phyloP scores from a whole-genome alignment of 2,329 filamentous ascomycete species.

The Chaetomiaceae sp. region DNA sequence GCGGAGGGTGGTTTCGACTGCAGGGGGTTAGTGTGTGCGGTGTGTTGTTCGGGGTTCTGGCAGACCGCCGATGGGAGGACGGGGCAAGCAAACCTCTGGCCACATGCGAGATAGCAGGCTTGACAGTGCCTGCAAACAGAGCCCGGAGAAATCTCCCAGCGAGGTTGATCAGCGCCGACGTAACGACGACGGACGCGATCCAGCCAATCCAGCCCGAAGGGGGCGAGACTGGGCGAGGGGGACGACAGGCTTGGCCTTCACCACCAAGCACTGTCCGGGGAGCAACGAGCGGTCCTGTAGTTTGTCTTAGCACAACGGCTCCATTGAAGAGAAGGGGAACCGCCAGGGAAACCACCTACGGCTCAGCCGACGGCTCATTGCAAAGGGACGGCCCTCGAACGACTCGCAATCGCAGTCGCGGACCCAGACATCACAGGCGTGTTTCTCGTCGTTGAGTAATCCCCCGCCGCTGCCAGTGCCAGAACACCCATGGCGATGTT shows the following conservation, averaged over 20 bases:
- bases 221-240: conserved; percentile 28
- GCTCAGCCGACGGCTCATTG: conserved; percentile 12
- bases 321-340: neutral
- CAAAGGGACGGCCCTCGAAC: neutral
- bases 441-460: conserved; percentile 19
- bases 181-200: conserved; percentile 39
- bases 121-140: neutral
- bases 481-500: conserved; percentile 15
- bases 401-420: neutral
- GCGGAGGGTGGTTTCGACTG: conserved; percentile 1
- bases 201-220: conserved; percentile 39
- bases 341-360: neutral
- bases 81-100: conserved; percentile 2
- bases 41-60: no score
- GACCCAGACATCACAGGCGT: neutral
- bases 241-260: conserved; percentile 38
- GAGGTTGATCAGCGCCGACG: conserved; percentile 22
- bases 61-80: neutral
- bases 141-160: conserved; percentile 11
- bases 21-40: neutral
- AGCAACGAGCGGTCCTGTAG: conserved; percentile 22
- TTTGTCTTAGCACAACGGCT: conserved; percentile 20
- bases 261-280: conserved; percentile 35
- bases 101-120: neutral
- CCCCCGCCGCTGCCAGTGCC: conserved; percentile 3